Percentiles rank a stretch among this genome's conserved stretches.
phyloP scores from a whole-genome alignment of 805 yeast species.

The Kazachstania bromeliacearum region DNA sequence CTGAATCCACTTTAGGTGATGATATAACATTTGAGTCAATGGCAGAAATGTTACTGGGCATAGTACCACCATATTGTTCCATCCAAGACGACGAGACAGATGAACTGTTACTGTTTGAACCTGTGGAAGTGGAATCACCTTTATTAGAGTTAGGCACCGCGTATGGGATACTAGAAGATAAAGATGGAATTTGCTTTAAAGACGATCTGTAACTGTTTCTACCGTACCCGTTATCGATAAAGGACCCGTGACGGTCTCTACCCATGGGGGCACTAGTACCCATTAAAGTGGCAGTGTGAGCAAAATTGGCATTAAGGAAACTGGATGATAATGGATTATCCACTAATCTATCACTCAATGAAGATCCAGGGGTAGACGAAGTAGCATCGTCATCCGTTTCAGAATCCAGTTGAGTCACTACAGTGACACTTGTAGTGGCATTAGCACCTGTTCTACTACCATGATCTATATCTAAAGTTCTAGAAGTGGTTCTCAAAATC shows the following conservation, averaged over 20 bases:
- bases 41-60: slow-evolving; percentile 35
- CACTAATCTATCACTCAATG: background rate
- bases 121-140: slow-evolving; percentile 8
- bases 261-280: slow-evolving; percentile 13
- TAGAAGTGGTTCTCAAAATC: slow-evolving; percentile 10
- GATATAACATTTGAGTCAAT: slow-evolving; percentile 53
- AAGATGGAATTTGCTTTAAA: slow-evolving; percentile 30
- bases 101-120: slow-evolving; percentile 21
- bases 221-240: slow-evolving; percentile 12
- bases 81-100: slow-evolving; percentile 29
- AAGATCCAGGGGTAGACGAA: background rate
- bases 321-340: slow-evolving; percentile 13
- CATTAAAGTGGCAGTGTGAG: slow-evolving; percentile 28
- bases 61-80: slow-evolving; percentile 29
- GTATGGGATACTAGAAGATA: slow-evolving; percentile 58
- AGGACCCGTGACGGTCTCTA: slow-evolving; percentile 18
- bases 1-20: slow-evolving; percentile 58
- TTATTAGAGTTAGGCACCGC: slow-evolving; percentile 58
- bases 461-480: slow-evolving; percentile 12
- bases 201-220: slow-evolving; percentile 32
- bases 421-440: slow-evolving; percentile 22
- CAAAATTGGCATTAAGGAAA: slow-evolving; percentile 28
- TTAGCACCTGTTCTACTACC: slow-evolving; percentile 6
- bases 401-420: slow-evolving; percentile 24
- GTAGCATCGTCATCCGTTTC: slow-evolving; percentile 13